Conservation (phyloP, 768 basidiomycete genomes). For the Xerocomus spinulosus region DNA sequence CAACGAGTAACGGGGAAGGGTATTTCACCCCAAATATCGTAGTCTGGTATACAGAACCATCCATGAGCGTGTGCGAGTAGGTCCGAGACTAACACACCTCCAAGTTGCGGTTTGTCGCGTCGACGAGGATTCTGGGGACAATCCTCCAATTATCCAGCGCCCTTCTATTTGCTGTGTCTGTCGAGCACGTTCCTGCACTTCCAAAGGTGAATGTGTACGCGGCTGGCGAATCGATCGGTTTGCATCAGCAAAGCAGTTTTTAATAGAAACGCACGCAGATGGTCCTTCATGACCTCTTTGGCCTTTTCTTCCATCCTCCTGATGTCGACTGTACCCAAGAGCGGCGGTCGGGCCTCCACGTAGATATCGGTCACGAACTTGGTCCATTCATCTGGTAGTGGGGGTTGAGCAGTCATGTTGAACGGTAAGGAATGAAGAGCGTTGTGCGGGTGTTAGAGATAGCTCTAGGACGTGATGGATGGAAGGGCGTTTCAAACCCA, state of each 20-base stretch:
- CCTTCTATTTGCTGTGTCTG: neutral
- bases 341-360: neutral
- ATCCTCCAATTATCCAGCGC: neutral
- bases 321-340: neutral
- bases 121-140: neutral
- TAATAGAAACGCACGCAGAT: neutral
- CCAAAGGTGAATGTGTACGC: neutral
- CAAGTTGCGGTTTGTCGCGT: neutral
- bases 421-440: too few species aligned
- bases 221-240: too few species aligned
- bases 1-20: neutral
- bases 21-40: neutral
- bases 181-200: neutral
- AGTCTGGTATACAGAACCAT: neutral
- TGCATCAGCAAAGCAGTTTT: too few species aligned
- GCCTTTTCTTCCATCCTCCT: neutral
- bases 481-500: too few species aligned
- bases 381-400: neutral
- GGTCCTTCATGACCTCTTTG: neutral
- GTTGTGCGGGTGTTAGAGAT: too few species aligned
- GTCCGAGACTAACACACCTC: neutral
- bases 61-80: too few species aligned
- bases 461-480: too few species aligned
- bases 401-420: neutral
- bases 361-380: neutral